Evolutionary conservation across 768 basidiomycete genomes (phyloP).

Genomic region (Lentinula detonsa): DNA sequence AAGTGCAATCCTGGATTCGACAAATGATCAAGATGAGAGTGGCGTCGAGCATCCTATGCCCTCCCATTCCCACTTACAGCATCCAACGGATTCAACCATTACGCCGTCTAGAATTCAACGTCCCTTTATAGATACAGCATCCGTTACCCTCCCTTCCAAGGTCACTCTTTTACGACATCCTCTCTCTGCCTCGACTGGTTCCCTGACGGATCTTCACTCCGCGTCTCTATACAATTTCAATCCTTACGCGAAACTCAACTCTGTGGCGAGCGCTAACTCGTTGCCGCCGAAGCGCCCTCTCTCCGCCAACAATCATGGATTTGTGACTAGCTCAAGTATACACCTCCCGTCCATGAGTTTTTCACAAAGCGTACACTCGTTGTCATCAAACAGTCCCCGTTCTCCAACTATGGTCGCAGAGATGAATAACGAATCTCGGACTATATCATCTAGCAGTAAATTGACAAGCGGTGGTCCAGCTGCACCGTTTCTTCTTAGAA

Average conservation of each 20-base stretch:
- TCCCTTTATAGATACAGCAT: not conserved
- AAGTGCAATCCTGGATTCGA: not conserved
- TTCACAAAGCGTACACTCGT: not conserved
- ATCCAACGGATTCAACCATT: not conserved
- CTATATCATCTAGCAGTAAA: not conserved
- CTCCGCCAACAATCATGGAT: not conserved
- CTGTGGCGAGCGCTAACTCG: not conserved
- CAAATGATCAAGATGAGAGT: not conserved
- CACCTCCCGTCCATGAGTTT: not conserved
- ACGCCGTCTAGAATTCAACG: not conserved
- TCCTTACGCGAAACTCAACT: not conserved
- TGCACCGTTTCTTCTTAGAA: conserved; percentile 27
- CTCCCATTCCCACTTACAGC: not conserved
- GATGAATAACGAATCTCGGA: not conserved
- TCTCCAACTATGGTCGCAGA: not conserved
- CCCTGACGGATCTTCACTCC: not conserved
- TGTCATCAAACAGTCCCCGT: not conserved
- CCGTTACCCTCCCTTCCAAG: not conserved
- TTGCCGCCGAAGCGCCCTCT: not conserved
- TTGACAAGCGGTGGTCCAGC: not conserved
- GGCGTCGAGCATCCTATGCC: not conserved
- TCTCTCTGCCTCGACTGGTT: not conserved
- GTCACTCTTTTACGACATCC: not conserved
- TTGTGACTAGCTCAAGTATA: not conserved
- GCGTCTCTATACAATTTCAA: not conserved